These are phyloP conservation scores for Codiaeum variegatum DNA, from an alignment of 441 rosid genomes.

Conservation along the genomic window DNA sequence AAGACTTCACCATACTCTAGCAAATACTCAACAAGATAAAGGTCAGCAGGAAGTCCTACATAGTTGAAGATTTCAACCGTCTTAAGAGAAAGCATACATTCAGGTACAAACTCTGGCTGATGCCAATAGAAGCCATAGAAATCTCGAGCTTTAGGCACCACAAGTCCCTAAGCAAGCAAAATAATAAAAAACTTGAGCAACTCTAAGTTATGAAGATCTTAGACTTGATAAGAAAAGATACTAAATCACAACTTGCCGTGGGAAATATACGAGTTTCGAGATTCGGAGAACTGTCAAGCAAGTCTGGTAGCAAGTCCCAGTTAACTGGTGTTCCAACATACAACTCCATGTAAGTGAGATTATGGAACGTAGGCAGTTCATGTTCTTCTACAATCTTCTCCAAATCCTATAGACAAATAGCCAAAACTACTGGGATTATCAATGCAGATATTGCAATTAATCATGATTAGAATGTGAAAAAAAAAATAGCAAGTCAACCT, in stretches of 20 bases:
- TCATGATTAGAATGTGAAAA: not conserved
- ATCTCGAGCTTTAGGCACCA: conserved; percentile 11
- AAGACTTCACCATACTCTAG: conserved; percentile 5
- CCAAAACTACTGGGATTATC: not conserved
- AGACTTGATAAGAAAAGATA: not conserved
- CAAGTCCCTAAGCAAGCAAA: conserved; percentile 6
- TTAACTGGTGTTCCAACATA: not conserved
- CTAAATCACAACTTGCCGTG: not conserved
- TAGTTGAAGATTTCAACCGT: conserved; percentile 5
- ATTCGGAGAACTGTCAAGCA: conserved; percentile 1
- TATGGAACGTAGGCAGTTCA: not conserved
- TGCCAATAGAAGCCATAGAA: not conserved
- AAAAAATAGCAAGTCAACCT: not conserved
- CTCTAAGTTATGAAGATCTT: not conserved
- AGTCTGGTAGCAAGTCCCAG: not conserved
- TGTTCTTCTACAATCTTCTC: not conserved
- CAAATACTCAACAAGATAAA: conserved; percentile 8
- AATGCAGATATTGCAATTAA: not conserved
- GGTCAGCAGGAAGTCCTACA: conserved; percentile 7
- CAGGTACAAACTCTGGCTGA: not conserved
- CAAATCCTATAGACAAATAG: not conserved
- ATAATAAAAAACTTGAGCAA: not conserved
- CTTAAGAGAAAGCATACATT: conserved; percentile 1
- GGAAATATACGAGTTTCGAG: conserved; percentile 8
- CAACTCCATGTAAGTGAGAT: not conserved